A percentile compares a stretch with the other conserved stretches of the same genome.
Conservation (phyloP, 768 basidiomycete genomes). For the Leccinum disarticulatum region DNA sequence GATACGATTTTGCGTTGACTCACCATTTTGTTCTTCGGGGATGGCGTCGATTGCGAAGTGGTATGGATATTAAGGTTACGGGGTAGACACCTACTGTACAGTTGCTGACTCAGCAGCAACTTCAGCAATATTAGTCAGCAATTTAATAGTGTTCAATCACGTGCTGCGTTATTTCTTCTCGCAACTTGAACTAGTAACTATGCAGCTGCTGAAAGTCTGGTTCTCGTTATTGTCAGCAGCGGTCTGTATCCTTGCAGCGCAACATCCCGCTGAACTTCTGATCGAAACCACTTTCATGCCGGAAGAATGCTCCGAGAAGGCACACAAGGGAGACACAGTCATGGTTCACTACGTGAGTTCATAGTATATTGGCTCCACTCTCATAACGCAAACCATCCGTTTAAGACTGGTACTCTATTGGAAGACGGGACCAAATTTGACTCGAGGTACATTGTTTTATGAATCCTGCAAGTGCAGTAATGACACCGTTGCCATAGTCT, state of each 20-base stretch:
- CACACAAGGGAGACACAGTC: slow-evolving; percentile 61
- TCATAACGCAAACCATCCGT: not conserved
- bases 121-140: slow-evolving; percentile 8
- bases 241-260: slow-evolving; percentile 45
- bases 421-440: slow-evolving; percentile 83
- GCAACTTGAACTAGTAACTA: slow-evolving; percentile 29
- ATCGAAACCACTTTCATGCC: slow-evolving; percentile 66
- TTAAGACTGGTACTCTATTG: slow-evolving; percentile 71
- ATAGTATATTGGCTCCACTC: not conserved
- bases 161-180: not conserved
- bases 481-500: slow-evolving; percentile 38
- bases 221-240: slow-evolving; percentile 49
- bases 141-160: not conserved
- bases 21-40: slow-evolving; percentile 50
- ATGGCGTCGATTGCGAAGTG: slow-evolving; percentile 27
- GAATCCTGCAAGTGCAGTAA: not conserved
- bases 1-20: slow-evolving; percentile 16
- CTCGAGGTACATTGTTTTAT: slow-evolving; percentile 57
- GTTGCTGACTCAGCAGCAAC: slow-evolving; percentile 36
- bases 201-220: slow-evolving; percentile 52
- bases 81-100: slow-evolving; percentile 37
- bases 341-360: slow-evolving; percentile 75
- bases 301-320: slow-evolving; percentile 52
- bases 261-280: slow-evolving; percentile 53
- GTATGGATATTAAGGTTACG: slow-evolving; percentile 35